Conservation (phyloP, 306 rosid species). For the Sphenostylis stenocarpa region DNA sequence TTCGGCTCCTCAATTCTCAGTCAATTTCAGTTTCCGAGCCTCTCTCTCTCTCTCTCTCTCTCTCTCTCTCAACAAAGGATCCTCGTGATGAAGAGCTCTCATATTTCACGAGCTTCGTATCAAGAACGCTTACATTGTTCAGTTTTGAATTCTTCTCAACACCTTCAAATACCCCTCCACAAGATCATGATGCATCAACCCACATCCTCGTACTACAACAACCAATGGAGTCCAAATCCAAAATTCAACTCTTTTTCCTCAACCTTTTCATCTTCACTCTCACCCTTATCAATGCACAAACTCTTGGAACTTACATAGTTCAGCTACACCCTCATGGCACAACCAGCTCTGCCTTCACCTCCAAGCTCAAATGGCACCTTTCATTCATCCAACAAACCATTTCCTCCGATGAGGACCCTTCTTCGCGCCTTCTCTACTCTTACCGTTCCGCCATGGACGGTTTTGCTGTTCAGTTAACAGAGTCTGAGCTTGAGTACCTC, state of each 20-base stretch:
- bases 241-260: constrained; percentile 41
- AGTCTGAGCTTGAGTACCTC: constrained; percentile 60
- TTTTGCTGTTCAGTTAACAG: constrained; percentile 75
- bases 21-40: constrained; percentile 8
- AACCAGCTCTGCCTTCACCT: constrained; percentile 51
- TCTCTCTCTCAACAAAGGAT: constrained; percentile 58
- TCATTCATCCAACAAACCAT: constrained; percentile 62
- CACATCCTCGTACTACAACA: constrained; percentile 17
- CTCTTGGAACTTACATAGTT: constrained; percentile 78
- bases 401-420: constrained; percentile 52
- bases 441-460: constrained; percentile 87
- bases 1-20: constrained; percentile 45
- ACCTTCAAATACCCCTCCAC: constrained; percentile 82
- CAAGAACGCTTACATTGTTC: constrained; percentile 36
- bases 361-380: constrained; percentile 79
- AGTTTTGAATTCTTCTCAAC: constrained; percentile 40
- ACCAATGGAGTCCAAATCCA: constrained; percentile 60
- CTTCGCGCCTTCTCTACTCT: constrained; percentile 83
- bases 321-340: constrained; percentile 71
- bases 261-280: constrained; percentile 31
- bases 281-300: constrained; percentile 44
- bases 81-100: constrained; percentile 99
- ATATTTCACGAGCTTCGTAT: constrained; percentile 81
- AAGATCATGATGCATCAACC: constrained; percentile 38
- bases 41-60: constrained; percentile 20